These are phyloP conservation scores for Backusella westeae DNA, from an alignment of 192 early-diverging fungal genomes.

Conservation along the genomic window DNA sequence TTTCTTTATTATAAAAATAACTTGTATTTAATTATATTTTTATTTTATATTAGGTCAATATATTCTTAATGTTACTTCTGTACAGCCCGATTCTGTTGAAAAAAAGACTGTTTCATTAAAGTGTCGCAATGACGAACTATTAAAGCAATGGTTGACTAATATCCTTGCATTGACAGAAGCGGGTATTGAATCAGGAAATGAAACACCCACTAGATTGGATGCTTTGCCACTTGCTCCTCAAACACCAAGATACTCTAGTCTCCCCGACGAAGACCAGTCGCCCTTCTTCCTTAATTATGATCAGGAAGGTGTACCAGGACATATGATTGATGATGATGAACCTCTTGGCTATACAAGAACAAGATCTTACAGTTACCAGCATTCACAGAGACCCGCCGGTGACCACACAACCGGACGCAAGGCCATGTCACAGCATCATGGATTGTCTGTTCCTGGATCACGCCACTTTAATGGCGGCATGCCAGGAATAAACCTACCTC, in stretches of 20 bases:
- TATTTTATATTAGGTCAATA: constrained; percentile 26
- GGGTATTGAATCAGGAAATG: not conserved
- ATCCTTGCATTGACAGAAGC: not conserved
- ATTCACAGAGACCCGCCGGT: not conserved
- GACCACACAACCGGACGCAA: not conserved
- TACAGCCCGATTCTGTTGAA: constrained; percentile 60
- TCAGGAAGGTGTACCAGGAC: constrained; percentile 26
- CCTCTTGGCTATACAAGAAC: not conserved
- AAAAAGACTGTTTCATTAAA: constrained; percentile 86
- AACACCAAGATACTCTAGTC: constrained; percentile 18
- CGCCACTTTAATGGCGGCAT: constrained; percentile 2
- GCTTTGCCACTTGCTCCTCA: constrained; percentile 6
- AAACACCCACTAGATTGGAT: not conserved
- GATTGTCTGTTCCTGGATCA: not conserved
- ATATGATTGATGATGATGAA: constrained; percentile 38
- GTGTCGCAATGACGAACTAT: constrained; percentile 89
- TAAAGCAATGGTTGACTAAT: constrained; percentile 70
- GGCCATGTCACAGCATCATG: not conserved
- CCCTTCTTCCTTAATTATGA: constrained; percentile 34
- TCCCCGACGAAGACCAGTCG: constrained; percentile 20
- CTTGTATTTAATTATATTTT: not conserved
- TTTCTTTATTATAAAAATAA: not conserved
- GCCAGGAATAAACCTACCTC: constrained; percentile 14
- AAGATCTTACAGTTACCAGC: constrained; percentile 5
- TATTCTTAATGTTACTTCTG: constrained; percentile 86